Evolutionary conservation across 176 grass and related monocot genomes (phyloP), one percentile per base, ranked within the genome.

Genomic region (Carex parvula): DNA sequence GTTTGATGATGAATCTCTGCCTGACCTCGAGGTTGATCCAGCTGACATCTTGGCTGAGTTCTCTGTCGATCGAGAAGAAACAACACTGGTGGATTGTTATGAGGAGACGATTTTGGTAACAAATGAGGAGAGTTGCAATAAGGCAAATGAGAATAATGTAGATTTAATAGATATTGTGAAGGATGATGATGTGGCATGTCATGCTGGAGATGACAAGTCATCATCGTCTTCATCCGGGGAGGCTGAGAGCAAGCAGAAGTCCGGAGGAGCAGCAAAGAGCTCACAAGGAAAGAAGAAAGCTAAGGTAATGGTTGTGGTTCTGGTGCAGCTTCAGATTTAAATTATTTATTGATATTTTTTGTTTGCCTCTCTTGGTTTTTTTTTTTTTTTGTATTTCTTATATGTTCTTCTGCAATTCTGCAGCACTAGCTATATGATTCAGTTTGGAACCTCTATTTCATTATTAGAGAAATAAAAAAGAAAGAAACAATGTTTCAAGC

Each of bases 211-310:
- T 52, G 64, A 80, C 14, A 88, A 90, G 24, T 92, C 89, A 6
- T 83, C 90, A 9, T 89, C 87, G 9, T 94, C 87, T 3, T 83
- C 86, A 0, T 89, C 87, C 0, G 72, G 76, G 8, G 90, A 90
- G 57, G 87, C 44, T 0, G 82, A 89, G 46, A 87, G 83, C 84
- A 83, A 82, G 55, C 77, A 76, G 53, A 93, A 86, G 87, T 82
- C 85, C 17, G 70, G 48, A 18, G 80, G 12, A 20, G 79, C 88
- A 0, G 2, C 61, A 53, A 95, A 93, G 87, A 85, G 46, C 16
- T 91, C 86, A 6, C 95, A 94, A 1, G 88, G 89, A 4, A 98
- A 95, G 92, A 89, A 92, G 84, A 98, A 98, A 86, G 85, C 88
- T 20, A 98, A 98, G 89, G 95, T 95, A 78, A 33, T 72, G 8